Base-by-base conservation (phyloP, 805 yeast genomes). In the Monosporozyma aerobia region DNA sequence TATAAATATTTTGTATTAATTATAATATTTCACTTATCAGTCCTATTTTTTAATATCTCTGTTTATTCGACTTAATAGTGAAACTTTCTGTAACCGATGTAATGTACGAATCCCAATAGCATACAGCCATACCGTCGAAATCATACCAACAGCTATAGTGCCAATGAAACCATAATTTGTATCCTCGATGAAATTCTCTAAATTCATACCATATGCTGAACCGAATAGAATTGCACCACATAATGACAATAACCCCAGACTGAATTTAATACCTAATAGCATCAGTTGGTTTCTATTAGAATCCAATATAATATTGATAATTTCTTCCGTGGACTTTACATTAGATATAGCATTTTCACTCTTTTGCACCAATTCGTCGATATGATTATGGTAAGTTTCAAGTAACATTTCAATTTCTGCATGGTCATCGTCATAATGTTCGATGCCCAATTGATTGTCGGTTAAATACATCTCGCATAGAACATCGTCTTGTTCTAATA, bases 141-240 rank as follows among this genome's bases (percentile, higher is more conserved):
- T 72, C 1, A 74, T 55, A 0, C 74, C 72, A 2, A 68, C 19
- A 1, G 61, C 55, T 1, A 75, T 66, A 5, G 83, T 77, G 1
- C 81, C 65, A 3, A 67, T 64, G 63, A 89, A 87, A 33, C 97
- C 97, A 57, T 77, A 76, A 52, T 78, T 77, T 1, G 82, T 72
- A 53, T 90, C 96, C 65, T 94, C 99, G 23, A 94, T 83, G 63
- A 87, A 90, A 69, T 92, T 94, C 63, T 86, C 88, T 66, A 94
- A 73, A 69, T 94, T 94, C 99, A 94, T 94, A 37, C 99, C 99
- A 68, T 90, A 94, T 10, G 89, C 72, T 0, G 97, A 85, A 1
- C 96, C 94, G 14, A 88, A 65, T 58, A 87, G 87, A 47, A 95
- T 72, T 1, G 94, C 85, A 14, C 83, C 79, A 2, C 95, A 95